Evolutionary conservation across 2,329 filamentous ascomycete species (phyloP), one percentile per base, ranked within the genome.

Genomic region (Byssothecium circinans): DNA sequence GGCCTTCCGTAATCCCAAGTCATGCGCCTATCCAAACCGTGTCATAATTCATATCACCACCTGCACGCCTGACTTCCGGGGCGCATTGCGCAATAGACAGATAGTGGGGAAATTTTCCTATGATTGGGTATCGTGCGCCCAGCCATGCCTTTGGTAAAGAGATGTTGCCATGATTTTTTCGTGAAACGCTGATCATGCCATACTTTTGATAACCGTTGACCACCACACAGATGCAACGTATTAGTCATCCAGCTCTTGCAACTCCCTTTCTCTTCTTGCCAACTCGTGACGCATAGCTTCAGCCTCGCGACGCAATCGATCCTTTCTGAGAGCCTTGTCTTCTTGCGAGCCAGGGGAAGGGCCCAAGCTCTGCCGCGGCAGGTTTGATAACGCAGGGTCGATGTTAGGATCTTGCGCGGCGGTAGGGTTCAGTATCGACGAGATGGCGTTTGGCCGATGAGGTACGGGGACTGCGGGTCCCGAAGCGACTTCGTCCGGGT

Each of bases 381-480:
- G 33, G 15, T 51, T 57, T 2, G 65, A 61, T 12, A 70, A 51
- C 8, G 62, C 61, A 0, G 67, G 67, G 33, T 70, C 67, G 35
- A 70, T 70, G 22, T 68, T 67, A 4, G 43, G 35, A 22, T 67
- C 61, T 17, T 60, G 62, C 2, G 55, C 41, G 18, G 15, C 40
- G 0, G 62, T 47, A 7, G 60, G 67, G 27, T 70, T 70, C 7
- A 70, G 38, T 8, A 70, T 66, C 0, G 65, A 69, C 1, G 65
- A 69, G 18, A 70, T 69, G 6, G 61, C 58, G 37, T 66, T 67
- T 15, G 61, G 60, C 29, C 67, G 65, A 45, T 68, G 64, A 1
- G 65, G 63, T 18, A 57, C 52, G 7, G 65, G 56, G 17, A 59
- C 57, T 8, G 43, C 43, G 14, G 63, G 37, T 35, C 49, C 47